Base-by-base conservation (phyloP, 495 filamentous ascomycete species). In the Aspergillus funiculosus region DNA sequence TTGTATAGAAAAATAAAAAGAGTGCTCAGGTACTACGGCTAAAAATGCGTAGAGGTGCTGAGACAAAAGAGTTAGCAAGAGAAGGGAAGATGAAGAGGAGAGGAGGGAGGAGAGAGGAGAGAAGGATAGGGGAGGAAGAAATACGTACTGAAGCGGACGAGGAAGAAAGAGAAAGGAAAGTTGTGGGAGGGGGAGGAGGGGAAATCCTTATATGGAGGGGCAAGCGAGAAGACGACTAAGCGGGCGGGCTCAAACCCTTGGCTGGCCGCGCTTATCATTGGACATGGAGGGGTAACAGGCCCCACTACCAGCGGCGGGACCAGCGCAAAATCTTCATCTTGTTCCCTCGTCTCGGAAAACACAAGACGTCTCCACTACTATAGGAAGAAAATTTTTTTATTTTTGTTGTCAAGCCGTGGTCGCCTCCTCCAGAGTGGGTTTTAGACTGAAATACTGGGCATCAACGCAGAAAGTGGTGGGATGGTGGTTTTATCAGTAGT, bases 171-270 rank as follows among this genome's bases (percentile, higher is more conserved):
- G 50, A 53, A 57, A 56, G 50, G 64, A 69, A 71, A 67, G 40
- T 56, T 69, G 57, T 69, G 65, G 61, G 68, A 63, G 59, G 58
- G 59, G 59, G 53, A 59, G 67, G 61, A 61, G 66, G 69, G 67
- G 64, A 67, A 73, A 65, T 62, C 61, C 67, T 73, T 73, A 70
- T 71, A 73, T 73, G 67, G 67, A 71, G 67, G 69, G 67, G 69
- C 67, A 73, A 71, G 69, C 69, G 69, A 72, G 69, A 51, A 54
- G 57, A 58, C 65, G 63, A 70, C 59, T 61, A 54, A 59, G 60
- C 62, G 54, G 58, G 58, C 59, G 57, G 67, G 67, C 57, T 67
- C 54, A 57, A 71, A 62, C 67, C 67, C 65, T 71, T 56, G 54
- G 45, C 46, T 50, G 51, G 49, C 25, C 6, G 11, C 40, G 11